Base-by-base conservation (phyloP, 2,329 filamentous ascomycete genomes). In the Ascochyta viciae-villosae region DNA sequence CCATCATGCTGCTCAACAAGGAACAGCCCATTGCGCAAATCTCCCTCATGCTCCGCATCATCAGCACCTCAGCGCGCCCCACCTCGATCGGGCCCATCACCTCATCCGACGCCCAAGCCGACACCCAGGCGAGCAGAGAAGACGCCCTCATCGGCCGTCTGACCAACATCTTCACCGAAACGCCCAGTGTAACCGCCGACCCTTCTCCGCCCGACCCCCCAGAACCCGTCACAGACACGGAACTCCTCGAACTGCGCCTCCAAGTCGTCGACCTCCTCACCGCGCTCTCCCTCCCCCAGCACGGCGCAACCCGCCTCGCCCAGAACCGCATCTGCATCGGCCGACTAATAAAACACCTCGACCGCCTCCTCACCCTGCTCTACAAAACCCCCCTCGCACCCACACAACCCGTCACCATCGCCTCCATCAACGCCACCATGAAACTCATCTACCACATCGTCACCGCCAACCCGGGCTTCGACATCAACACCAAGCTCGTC, bases 401-500 rank as follows among this genome's bases (percentile, higher is more conserved):
- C 0, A 67, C 70, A 0, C 77, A 82, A 52, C 60, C 71, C 13
- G 66, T 75, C 29, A 78, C 79, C 40, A 76, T 82, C 6, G 67
- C 76, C 3, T 73, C 86, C 24, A 80, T 90, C 62, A 89, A 88
- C 66, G 77, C 82, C 4, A 80, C 84, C 9, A 85, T 85, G 61
- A 81, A 82, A n/a, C 71, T 91, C 3, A 76, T 90, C 6, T 84
- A 87, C 67, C 81, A 85, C 55, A 75, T 90, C 15, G 77, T 86
- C 13, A 83, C 77, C 2, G 78, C 73, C 19, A 90, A 92, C 69
- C 83, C 89, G 5, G 77, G 83, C 19, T 81, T 88, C 64, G 76
- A 94, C 62, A 85, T 96, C 60, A 83, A 87, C 44, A 82, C 85
- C 44, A 96, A 94, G 73, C 80, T 96, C 5, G 82, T 83, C 0